Conservation (phyloP, 2,329 filamentous ascomycete genomes). For the Lecanoromycetidae sp. region DNA sequence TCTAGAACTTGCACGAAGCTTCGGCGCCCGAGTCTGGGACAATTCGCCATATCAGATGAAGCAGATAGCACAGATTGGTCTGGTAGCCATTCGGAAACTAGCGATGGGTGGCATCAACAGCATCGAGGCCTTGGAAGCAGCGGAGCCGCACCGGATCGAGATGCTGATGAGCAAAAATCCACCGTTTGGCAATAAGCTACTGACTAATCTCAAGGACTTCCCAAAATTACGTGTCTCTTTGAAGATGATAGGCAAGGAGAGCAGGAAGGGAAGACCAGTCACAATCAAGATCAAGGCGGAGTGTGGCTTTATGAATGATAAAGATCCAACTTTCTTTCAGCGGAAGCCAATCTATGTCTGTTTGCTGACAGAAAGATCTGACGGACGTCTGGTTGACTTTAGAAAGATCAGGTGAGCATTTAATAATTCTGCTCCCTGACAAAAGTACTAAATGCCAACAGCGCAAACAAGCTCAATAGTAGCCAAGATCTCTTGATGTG, state of each 20-base stretch:
- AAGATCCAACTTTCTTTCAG: conserved; percentile 48
- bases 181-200: conserved; percentile 63
- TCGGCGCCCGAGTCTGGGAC: conserved; percentile 72
- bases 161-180: conserved; percentile 65
- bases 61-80: conserved; percentile 68
- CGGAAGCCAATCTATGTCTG: conserved; percentile 56
- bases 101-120: conserved; percentile 56
- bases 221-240: conserved; percentile 52
- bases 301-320: conserved; percentile 60
- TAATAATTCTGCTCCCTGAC: background rate
- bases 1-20: conserved; percentile 64
- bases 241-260: conserved; percentile 36
- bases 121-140: conserved; percentile 55
- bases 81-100: conserved; percentile 63
- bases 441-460: conserved; percentile 33
- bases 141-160: conserved; percentile 64
- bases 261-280: conserved; percentile 32
- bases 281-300: conserved; percentile 52
- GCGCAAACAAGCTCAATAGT: conserved; percentile 52
- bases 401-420: conserved; percentile 34
- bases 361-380: conserved; percentile 59
- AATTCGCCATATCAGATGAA: conserved; percentile 66
- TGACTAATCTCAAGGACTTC: conserved; percentile 55
- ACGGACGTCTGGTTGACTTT: conserved; percentile 59
- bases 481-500: conserved; percentile 50